Conservation (phyloP, 1,284 basidiomycete genomes). For the Ustanciosporium gigantosporum region DNA sequence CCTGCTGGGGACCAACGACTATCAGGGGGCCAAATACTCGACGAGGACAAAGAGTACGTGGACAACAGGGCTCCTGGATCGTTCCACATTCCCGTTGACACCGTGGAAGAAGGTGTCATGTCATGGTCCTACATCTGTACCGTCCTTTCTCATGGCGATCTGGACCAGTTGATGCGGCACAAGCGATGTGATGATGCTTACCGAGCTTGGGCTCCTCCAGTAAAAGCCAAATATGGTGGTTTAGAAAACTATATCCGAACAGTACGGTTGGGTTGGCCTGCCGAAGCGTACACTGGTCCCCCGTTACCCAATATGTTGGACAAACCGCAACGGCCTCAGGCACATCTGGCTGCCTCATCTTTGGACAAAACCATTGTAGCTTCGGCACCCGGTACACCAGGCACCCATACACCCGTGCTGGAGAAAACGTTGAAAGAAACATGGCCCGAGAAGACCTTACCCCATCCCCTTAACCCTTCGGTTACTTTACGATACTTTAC, state of each 20-base stretch:
- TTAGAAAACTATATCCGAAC: slow-evolving; percentile 47
- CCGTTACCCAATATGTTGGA: slow-evolving; percentile 24
- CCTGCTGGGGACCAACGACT: too few relatives aligned
- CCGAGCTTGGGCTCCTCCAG: slow-evolving; percentile 25
- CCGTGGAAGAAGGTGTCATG: slow-evolving; percentile 6
- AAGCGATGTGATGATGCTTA: slow-evolving; percentile 37
- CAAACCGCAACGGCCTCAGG: slow-evolving; percentile 10
- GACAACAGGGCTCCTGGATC: slow-evolving; percentile 10
- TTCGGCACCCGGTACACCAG: not conserved
- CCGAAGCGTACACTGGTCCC: slow-evolving; percentile 1
- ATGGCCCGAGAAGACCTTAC: slow-evolving; percentile 23
- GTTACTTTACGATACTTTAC: slow-evolving; percentile 19
- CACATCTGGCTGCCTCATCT: slow-evolving; percentile 2
- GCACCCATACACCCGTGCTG: slow-evolving; percentile 12
- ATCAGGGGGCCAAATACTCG: too few relatives aligned
- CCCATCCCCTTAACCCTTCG: slow-evolving; percentile 3
- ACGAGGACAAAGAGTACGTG: too few relatives aligned
- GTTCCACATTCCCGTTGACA: not conserved
- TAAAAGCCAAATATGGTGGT: slow-evolving; percentile 21
- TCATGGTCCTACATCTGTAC: slow-evolving; percentile 21
- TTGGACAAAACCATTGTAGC: slow-evolving; percentile 3
- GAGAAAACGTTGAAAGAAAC: slow-evolving; percentile 19
- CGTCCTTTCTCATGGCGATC: slow-evolving; percentile 32
- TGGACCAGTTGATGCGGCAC: slow-evolving; percentile 45
- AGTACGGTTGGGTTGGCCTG: slow-evolving; percentile 38